phyloP scores from a whole-genome alignment of 371 early-diverging fungal genomes.

The Caulochytrium protostelioides region DNA sequence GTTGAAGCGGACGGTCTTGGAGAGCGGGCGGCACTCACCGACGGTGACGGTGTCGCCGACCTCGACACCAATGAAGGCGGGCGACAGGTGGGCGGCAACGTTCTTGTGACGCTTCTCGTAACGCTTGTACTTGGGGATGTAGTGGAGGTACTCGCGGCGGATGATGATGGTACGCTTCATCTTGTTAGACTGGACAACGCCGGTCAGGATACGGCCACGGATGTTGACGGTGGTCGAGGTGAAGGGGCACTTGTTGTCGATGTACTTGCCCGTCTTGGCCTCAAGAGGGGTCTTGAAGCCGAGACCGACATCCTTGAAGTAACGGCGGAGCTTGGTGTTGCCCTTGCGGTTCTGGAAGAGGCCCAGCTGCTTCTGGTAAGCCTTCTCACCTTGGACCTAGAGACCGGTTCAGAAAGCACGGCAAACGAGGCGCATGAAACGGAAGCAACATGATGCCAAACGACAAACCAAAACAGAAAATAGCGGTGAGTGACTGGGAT shows the following conservation, averaged over 20 bases:
- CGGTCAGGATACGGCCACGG: slow-evolving; percentile 95
- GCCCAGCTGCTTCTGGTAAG: slow-evolving; percentile 91
- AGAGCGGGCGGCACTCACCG: slow-evolving; percentile 94
- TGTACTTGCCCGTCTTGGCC: slow-evolving; percentile 87
- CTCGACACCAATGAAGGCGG: slow-evolving; percentile 91
- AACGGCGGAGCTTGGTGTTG: slow-evolving; percentile 44
- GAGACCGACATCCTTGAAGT: slow-evolving; percentile 96
- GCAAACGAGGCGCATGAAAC: no score
- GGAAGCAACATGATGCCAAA: no score
- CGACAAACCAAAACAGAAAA: no score
- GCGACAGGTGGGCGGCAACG: slow-evolving; percentile 95
- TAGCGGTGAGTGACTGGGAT: no score
- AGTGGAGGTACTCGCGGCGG: slow-evolving; percentile 98
- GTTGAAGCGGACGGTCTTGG: slow-evolving; percentile 99
- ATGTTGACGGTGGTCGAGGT: slow-evolving; percentile 87
- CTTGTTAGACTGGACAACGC: slow-evolving; percentile 91
- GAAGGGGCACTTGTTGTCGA: slow-evolving; percentile 99
- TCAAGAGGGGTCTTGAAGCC: slow-evolving; percentile 99
- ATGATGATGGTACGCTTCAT: slow-evolving; percentile 98
- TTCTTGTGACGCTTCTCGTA: slow-evolving; percentile 99
- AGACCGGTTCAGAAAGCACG: no score
- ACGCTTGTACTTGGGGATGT: slow-evolving; percentile 99
- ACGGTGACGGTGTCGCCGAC: slow-evolving; percentile 88
- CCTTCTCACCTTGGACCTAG: no score
- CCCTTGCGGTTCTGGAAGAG: slow-evolving; percentile 80